Evolutionary conservation across 345 rosid species (phyloP), one percentile per base, ranked within the genome.

Genomic region (Isatis tinctoria): DNA sequence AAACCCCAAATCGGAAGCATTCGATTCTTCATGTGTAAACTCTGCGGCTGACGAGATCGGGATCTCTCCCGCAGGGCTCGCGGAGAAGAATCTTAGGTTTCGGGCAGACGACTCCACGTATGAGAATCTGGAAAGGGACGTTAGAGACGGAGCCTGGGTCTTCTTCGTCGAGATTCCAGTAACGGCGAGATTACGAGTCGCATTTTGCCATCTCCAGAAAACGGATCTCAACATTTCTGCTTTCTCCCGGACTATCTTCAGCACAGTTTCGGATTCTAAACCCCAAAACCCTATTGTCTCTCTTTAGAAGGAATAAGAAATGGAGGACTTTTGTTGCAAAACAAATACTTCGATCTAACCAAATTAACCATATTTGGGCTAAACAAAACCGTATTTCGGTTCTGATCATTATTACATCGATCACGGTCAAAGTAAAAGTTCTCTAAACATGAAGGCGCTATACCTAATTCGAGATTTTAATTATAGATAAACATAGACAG

Each of bases 191-290:
- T 36, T 73, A n/a, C 76, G 47, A 70, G 79, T 24, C 10, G 85
- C 80, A 35, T 70, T 80, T 51, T 24, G 81, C 52, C 69, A 81
- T 56, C 83, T 73, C 48, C 76, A 72, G 12, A 83, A 76, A n/a
- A 83, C 18, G 22, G 83, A 79, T 84, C 91, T 87, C 90, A 83
- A 84, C 91, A 88, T 88, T 73, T 52, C 54, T 74, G 20, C 5
- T 59, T 59, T 67, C 63, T 47, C 67, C n/a, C 41, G 9, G 6
- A 45, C 10, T 54, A 24, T 22, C 52, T 51, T 59, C 43, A 60
- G 10, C 49, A 59, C 62, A 20, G 20, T 65, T 64, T 40, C 73
- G 49, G 54, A 43, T 36, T 35, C 51, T 58, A 78, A 74, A 60
- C 72, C 80, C 65, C 24, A 65, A 73, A 77, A 70, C 80, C 80